Evolutionary conservation across 108 stramenopile genomes (phyloP), one percentile per base, ranked within the genome.

Genomic region (Fragilaria radians): DNA sequence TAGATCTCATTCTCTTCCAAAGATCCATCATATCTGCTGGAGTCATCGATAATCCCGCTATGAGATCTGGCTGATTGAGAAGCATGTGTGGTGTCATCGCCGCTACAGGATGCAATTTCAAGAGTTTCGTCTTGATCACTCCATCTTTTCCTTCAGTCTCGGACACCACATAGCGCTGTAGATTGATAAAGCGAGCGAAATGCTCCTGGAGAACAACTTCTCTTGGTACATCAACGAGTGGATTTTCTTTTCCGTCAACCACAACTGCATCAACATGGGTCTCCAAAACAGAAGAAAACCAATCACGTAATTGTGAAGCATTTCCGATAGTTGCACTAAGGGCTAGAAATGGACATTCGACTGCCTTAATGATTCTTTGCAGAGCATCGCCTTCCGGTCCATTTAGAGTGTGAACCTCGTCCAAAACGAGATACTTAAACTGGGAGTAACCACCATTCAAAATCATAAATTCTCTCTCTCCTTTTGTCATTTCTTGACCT

Each of bases 291-390:
- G 82, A 73, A 52, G 82, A 76, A 67, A 96, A 86, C 98, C 98
- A 99, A 59, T 88, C 73, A 66, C 74, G 81, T 36, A 99, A 83
- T 81, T 97, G 91, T 22, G 60, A 57, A 2, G 96, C 96, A 76
- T 99, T 99, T 66, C 98, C 98, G 70, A 99, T 97, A 49, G 98
- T 99, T 30, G 98, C 98, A 71, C 95, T 96, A 56, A 99, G 79
- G 5, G 97, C 98, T 57, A 99, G 83, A 62, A 95, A 83, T 30
- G 94, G 95, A 60, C 98, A 99, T 67, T 92, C 89, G 74, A 88
- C 82, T 30, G 79, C 77, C 61, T 88, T 94, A 46, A 99, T 97
- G 60, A 99, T 80, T 52, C 98, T 77, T 75, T 99, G 98, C 23
- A 99, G 77, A 2, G 98, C 96, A 70, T 91, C 96, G 42, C 98